Evolutionary conservation across 768 basidiomycete species (phyloP).

Genomic region (Collybia mongolica): DNA sequence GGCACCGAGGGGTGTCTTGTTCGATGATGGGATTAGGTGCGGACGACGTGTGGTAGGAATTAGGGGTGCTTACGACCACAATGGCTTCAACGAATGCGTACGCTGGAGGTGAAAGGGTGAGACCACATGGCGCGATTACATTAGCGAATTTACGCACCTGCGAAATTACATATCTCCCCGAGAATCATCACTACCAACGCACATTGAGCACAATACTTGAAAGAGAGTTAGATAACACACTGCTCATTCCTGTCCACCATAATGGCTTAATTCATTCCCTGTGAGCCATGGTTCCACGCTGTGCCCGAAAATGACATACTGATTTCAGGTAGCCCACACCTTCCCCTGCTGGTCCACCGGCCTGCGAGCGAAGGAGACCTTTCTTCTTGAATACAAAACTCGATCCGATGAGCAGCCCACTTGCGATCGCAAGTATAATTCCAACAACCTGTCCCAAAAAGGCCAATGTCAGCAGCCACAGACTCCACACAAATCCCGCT

Average conservation of each 20-base stretch:
- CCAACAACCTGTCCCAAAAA: conserved; percentile 59
- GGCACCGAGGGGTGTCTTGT: conserved; percentile 89
- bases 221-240: conserved; percentile 39
- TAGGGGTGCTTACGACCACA: conserved; percentile 65
- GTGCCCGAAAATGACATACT: conserved; percentile 42
- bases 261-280: conserved; percentile 47
- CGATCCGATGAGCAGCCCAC: conserved; percentile 87
- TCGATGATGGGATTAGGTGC: conserved; percentile 5
- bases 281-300: conserved; percentile 9
- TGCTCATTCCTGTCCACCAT: conserved; percentile 96
- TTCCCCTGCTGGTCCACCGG: conserved; percentile 75
- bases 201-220: conserved; percentile 5
- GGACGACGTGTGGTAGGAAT: neutral
- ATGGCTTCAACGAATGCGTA: conserved; percentile 93
- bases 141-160: conserved; percentile 50
- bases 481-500: conserved; percentile 1
- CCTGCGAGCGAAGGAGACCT: conserved; percentile 77
- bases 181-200: conserved; percentile 77
- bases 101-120: conserved; percentile 36
- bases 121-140: conserved; percentile 21
- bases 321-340: conserved; percentile 96
- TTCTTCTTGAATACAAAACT: conserved; percentile 99
- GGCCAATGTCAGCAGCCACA: conserved; percentile 2
- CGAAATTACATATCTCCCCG: conserved; percentile 86
- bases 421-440: conserved; percentile 70